These are phyloP conservation scores for Triadica sebifera DNA, from an alignment of 345 rosid genomes.

Conservation along the genomic window DNA sequence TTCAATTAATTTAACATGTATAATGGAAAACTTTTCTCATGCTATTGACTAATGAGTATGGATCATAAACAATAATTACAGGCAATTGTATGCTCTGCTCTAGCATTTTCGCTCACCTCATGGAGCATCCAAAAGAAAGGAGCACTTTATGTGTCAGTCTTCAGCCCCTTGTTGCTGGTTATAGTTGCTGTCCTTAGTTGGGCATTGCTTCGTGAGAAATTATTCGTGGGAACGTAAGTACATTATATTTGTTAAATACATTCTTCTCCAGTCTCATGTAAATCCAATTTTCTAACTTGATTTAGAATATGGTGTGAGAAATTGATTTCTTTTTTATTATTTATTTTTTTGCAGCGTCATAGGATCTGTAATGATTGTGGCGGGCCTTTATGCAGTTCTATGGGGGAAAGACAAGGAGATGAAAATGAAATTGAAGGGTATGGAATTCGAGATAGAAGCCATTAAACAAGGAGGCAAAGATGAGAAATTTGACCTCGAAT, in stretches of 20 bases:
- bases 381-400: slow-evolving; percentile 70
- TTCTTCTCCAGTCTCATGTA: too few species aligned
- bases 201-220: slow-evolving; percentile 76
- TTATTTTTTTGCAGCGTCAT: slow-evolving; percentile 46
- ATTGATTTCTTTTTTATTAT: background rate
- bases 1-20: too few species aligned
- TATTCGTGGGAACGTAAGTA: slow-evolving; percentile 74
- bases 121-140: slow-evolving; percentile 80
- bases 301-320: too few species aligned
- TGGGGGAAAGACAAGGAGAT: slow-evolving; percentile 86
- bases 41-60: too few species aligned
- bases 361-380: slow-evolving; percentile 69
- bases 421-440: slow-evolving; percentile 7
- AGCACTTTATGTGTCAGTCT: slow-evolving; percentile 83
- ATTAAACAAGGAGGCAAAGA: slow-evolving; percentile 9
- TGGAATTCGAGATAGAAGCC: slow-evolving; percentile 10
- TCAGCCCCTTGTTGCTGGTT: slow-evolving; percentile 74
- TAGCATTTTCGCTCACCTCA: slow-evolving; percentile 59
- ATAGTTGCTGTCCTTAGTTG: slow-evolving; percentile 72
- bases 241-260: too few species aligned
- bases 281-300: too few species aligned
- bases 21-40: too few species aligned
- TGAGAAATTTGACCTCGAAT: slow-evolving; percentile 33
- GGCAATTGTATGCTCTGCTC: slow-evolving; percentile 77
- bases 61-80: slow-evolving; percentile 16